Percentiles rank a stretch among this genome's conserved stretches.
Evolutionary conservation across 768 basidiomycete species (phyloP).

Genomic region (Mycena kentingensis): DNA sequence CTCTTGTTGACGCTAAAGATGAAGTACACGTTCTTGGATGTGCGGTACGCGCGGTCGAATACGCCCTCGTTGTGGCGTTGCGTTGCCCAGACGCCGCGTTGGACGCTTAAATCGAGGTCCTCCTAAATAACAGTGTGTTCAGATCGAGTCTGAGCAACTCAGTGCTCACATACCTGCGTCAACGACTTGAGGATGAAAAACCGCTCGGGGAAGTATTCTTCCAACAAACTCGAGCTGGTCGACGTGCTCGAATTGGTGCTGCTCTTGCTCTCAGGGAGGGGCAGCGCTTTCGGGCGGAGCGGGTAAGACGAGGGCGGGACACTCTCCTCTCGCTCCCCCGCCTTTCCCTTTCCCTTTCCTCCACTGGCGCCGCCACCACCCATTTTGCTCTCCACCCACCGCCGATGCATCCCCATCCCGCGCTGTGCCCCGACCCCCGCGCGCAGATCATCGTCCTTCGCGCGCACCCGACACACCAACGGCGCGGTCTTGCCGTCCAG

Average conservation of each 20-base stretch:
- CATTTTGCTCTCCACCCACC: constrained; percentile 69
- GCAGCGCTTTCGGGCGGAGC: constrained; percentile 4
- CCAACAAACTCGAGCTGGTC: constrained; percentile 80
- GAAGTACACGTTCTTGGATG: constrained; percentile 82
- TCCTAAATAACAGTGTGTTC: constrained; percentile 42
- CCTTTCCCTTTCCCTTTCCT: constrained; percentile 31
- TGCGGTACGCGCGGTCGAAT: constrained; percentile 91
- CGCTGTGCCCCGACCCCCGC: constrained; percentile 93
- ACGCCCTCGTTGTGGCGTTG: constrained; percentile 92
- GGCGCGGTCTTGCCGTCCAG: constrained; percentile 71
- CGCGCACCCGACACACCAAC: constrained; percentile 81
- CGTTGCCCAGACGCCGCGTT: constrained; percentile 85
- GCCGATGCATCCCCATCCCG: constrained; percentile 79
- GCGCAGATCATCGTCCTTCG: constrained; percentile 80
- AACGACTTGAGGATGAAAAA: constrained; percentile 92
- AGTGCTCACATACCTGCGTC: constrained; percentile 27
- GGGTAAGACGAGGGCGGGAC: constrained; percentile 2
- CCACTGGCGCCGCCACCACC: constrained; percentile 22
- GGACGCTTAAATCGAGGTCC: constrained; percentile 79
- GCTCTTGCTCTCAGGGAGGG: constrained; percentile 43
- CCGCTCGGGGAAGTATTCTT: constrained; percentile 79
- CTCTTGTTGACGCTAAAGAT: constrained; percentile 94
- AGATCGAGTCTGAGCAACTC: neutral
- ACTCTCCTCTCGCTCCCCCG: constrained; percentile 39
- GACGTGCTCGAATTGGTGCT: constrained; percentile 75